Evolutionary conservation across 2,329 filamentous ascomycete species (phyloP).

Genomic region (Endocalyx cinctus): DNA sequence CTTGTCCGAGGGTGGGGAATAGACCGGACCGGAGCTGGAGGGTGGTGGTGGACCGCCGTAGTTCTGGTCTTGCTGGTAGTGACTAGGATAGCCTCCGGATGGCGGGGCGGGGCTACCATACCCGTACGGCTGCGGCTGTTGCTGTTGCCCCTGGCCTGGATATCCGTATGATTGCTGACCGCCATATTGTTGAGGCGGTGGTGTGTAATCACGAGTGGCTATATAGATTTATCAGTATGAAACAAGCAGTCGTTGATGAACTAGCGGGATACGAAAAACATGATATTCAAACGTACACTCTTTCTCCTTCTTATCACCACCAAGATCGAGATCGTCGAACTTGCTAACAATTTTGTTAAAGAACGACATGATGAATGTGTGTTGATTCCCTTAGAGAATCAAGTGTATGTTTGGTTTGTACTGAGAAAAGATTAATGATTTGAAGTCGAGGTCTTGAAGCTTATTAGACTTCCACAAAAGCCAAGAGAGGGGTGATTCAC

Average conservation of each 20-base stretch:
- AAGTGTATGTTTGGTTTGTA: background rate
- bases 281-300: conserved; percentile 11
- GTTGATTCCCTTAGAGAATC: background rate
- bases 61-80: conserved; percentile 9
- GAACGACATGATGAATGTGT: conserved; percentile 21
- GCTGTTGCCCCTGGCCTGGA: conserved; percentile 1
- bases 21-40: conserved; percentile 20
- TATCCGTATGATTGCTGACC: conserved; percentile 5
- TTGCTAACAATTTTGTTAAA: conserved; percentile 25
- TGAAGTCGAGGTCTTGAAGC: too few relatives aligned
- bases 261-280: background rate
- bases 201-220: conserved; percentile 19
- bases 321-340: conserved; percentile 25
- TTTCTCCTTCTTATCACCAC: conserved; percentile 19
- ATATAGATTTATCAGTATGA: conserved; percentile 1
- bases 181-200: conserved; percentile 19
- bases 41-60: conserved; percentile 11
- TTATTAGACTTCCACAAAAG: too few relatives aligned
- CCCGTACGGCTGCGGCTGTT: conserved; percentile 9
- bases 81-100: conserved; percentile 12
- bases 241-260: background rate
- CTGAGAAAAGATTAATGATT: too few relatives aligned
- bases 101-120: conserved; percentile 6
- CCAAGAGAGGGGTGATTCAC: too few relatives aligned
- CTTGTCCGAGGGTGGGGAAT: conserved; percentile 31